Evolutionary conservation across 306 rosid species (phyloP).

Genomic region (Fragaria ananassa): DNA sequence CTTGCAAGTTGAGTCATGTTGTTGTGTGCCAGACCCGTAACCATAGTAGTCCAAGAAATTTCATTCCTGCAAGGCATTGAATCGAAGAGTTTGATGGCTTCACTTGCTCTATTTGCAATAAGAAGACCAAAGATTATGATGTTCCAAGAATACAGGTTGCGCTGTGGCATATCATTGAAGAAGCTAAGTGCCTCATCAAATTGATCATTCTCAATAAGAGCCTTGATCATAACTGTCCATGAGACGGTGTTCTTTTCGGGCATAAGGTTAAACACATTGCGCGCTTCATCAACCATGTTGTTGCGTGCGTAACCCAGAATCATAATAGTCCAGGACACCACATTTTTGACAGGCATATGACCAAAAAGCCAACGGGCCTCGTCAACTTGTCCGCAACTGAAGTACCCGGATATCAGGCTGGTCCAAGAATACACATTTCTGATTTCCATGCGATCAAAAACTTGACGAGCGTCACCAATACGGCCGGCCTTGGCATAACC

Average conservation of each 20-base stretch:
- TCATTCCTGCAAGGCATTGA: constrained; percentile 35
- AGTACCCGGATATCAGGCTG: constrained; percentile 47
- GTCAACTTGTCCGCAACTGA: constrained; percentile 31
- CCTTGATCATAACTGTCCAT: constrained; percentile 48
- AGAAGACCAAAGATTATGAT: constrained; percentile 50
- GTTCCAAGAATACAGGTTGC: constrained; percentile 46
- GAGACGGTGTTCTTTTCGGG: constrained; percentile 43
- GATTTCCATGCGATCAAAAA: constrained; percentile 38
- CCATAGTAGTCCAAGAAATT: constrained; percentile 49
- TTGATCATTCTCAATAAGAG: constrained; percentile 39
- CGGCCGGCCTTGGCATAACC: constrained; percentile 42
- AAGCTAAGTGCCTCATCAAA: constrained; percentile 37
- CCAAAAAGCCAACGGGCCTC: constrained; percentile 36
- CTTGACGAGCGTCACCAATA: constrained; percentile 31
- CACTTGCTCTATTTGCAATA: constrained; percentile 28
- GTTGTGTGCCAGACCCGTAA: constrained; percentile 42
- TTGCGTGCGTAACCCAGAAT: constrained; percentile 41
- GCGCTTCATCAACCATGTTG: constrained; percentile 32
- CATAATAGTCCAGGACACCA: constrained; percentile 38
- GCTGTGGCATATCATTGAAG: constrained; percentile 39
- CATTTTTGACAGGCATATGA: constrained; percentile 44
- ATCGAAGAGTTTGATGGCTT: constrained; percentile 43
- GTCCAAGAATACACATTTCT: constrained; percentile 49
- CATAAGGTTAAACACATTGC: constrained; percentile 35
- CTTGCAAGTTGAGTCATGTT: constrained; percentile 36